Evolutionary conservation across 1,139 yeast genomes (phyloP).

Genomic region (Entelexis sorbosivorans): DNA sequence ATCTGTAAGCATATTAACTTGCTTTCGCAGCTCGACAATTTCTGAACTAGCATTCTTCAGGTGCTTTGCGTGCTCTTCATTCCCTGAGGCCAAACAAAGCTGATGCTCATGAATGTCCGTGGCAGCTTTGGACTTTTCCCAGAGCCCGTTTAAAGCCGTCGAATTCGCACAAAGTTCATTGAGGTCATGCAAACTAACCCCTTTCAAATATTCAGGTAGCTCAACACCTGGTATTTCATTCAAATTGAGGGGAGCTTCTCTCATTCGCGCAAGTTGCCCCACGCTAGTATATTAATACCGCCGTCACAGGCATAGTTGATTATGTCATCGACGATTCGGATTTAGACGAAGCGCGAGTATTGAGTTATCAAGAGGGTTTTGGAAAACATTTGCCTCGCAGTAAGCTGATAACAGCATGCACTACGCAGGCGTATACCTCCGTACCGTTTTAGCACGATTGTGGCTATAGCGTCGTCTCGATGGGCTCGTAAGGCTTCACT

Average conservation of each 20-base stretch:
- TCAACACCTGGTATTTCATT: not conserved
- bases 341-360: no score
- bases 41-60: not conserved
- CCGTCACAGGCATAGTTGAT: no score
- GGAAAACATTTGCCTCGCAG: no score
- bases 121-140: constrained; percentile 2
- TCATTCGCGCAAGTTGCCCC: not conserved
- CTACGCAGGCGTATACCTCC: no score
- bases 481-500: no score
- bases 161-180: not conserved
- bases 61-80: not conserved
- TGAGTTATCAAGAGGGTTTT: no score
- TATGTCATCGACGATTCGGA: no score
- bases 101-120: not conserved
- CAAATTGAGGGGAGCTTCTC: not conserved
- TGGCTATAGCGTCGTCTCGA: no score
- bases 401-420: no score
- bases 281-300: no score
- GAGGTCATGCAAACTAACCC: not conserved
- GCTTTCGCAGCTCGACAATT: not conserved
- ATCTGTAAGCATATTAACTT: not conserved
- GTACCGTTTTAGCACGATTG: no score
- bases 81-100: not conserved
- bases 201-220: not conserved
- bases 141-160: not conserved